phyloP scores from a whole-genome alignment of 169 alveolate species.

The Plasmodium gallinaceum region DNA sequence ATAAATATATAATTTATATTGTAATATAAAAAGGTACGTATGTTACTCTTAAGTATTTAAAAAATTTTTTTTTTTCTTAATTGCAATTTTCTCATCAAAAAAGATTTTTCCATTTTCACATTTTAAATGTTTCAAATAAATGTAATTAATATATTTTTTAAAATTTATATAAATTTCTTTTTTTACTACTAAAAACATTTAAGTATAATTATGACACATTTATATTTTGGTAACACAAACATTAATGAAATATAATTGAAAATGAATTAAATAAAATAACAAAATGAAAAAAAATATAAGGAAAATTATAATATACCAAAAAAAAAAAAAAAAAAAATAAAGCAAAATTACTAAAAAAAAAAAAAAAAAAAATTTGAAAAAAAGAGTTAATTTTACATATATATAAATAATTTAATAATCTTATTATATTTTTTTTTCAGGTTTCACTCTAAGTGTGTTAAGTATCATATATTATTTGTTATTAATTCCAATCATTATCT shows the following conservation, averaged over 20 bases:
- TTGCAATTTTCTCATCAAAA: too few species aligned
- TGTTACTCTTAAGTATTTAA: too few species aligned
- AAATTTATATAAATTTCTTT: neutral
- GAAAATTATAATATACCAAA: neutral
- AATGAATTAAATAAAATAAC: conserved; percentile 13
- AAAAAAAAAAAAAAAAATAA: neutral
- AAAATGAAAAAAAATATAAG: conserved; percentile 11
- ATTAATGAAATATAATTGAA: conserved; percentile 14
- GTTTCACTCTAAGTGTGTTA: neutral
- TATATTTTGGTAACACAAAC: conserved; percentile 8
- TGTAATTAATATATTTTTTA: neutral
- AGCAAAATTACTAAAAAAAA: neutral
- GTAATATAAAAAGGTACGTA: too few species aligned
- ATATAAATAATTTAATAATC: neutral
- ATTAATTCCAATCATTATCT: conserved; percentile 73
- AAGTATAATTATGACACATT: neutral
- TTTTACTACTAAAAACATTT: conserved; percentile 15
- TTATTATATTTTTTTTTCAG: neutral
- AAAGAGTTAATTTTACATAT: neutral
- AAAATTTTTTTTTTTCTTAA: too few species aligned
- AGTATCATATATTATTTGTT: neutral
- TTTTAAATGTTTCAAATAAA: too few species aligned
- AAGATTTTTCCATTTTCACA: too few species aligned
- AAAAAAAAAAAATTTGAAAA: neutral
- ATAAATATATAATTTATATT: too few species aligned